Percentiles rank a stretch among this genome's conserved stretches.
Evolutionary conservation across 495 filamentous ascomycete genomes (phyloP).

Genomic region (Rhypophila decipiens): DNA sequence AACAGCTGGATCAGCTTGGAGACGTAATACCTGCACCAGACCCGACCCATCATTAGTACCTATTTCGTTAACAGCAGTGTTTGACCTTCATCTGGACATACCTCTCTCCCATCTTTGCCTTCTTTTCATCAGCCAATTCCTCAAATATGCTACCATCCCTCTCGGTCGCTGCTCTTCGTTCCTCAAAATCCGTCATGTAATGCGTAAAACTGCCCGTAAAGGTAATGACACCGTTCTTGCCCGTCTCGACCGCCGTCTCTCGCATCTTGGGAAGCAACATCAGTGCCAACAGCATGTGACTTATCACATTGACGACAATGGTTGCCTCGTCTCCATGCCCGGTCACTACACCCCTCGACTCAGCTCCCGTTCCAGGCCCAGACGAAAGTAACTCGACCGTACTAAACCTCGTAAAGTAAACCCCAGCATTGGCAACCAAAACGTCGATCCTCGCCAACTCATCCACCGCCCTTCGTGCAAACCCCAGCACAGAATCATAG

Average conservation of each 20-base stretch:
- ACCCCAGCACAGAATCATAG: conserved; percentile 16
- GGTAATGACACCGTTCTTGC: conserved; percentile 12
- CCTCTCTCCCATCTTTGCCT: conserved; percentile 24
- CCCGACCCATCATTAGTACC: conserved; percentile 2
- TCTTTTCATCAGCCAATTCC: conserved; percentile 16
- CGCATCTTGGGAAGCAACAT: conserved; percentile 12
- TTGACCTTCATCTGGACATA: too few relatives aligned
- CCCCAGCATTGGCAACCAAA: conserved; percentile 40
- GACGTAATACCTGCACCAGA: conserved; percentile 22
- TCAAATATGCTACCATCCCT: conserved; percentile 22
- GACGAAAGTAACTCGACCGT: too few relatives aligned
- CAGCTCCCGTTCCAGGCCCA: too few relatives aligned
- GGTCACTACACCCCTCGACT: too few relatives aligned
- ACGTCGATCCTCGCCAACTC: conserved; percentile 33
- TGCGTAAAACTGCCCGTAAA: conserved; percentile 27
- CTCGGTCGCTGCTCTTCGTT: conserved; percentile 20
- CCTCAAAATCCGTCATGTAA: conserved; percentile 25
- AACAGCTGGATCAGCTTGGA: conserved; percentile 31
- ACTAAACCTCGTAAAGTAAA: conserved; percentile 13
- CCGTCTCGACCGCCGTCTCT: conserved; percentile 14
- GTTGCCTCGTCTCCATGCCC: conserved; percentile 38
- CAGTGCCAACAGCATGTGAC: conserved; percentile 9
- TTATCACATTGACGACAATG: conserved; percentile 45
- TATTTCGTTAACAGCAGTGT: neutral
- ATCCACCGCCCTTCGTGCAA: conserved; percentile 12